Evolutionary conservation across 2,329 filamentous ascomycete species (phyloP).

Genomic region (Hypoxylon sp.): DNA sequence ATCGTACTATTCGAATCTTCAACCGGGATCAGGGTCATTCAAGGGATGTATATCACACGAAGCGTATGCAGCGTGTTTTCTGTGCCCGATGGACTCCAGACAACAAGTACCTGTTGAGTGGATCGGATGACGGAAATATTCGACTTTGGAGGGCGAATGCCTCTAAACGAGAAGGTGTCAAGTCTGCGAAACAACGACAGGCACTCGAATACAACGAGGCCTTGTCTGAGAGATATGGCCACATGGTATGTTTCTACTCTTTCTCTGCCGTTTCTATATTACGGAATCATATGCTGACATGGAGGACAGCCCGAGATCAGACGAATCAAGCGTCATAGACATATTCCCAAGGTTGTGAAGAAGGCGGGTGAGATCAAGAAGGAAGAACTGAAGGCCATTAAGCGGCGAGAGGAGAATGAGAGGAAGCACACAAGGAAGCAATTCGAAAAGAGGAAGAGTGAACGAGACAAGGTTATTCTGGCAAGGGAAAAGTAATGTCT

Average conservation of each 20-base stretch:
- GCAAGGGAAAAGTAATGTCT: conserved; percentile 68
- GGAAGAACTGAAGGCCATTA: conserved; percentile 88
- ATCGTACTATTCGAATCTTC: conserved; percentile 90
- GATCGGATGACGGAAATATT: conserved; percentile 93
- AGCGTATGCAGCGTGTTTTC: conserved; percentile 91
- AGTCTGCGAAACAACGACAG: conserved; percentile 86
- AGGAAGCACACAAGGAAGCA: conserved; percentile 91
- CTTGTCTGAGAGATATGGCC: conserved; percentile 84
- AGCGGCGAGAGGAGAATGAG: conserved; percentile 94
- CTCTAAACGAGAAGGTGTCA: conserved; percentile 85
- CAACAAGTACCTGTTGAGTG: conserved; percentile 88
- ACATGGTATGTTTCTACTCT: conserved; percentile 72
- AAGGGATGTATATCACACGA: conserved; percentile 95
- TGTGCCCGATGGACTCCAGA: conserved; percentile 85
- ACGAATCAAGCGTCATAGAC: conserved; percentile 90
- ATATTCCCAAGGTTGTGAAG: conserved; percentile 93
- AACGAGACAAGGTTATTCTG: conserved; percentile 94
- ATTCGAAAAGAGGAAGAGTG: conserved; percentile 78
- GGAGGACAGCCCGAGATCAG: conserved; percentile 79
- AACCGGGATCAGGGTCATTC: conserved; percentile 84
- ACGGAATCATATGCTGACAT: conserved; percentile 33
- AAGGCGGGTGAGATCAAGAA: conserved; percentile 96
- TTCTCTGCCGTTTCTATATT: not conserved
- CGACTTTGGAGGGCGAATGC: conserved; percentile 92
- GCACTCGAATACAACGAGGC: conserved; percentile 93